These are phyloP conservation scores for Cicer arietinum DNA, from an alignment of 306 rosid species.

Conservation along the genomic window DNA sequence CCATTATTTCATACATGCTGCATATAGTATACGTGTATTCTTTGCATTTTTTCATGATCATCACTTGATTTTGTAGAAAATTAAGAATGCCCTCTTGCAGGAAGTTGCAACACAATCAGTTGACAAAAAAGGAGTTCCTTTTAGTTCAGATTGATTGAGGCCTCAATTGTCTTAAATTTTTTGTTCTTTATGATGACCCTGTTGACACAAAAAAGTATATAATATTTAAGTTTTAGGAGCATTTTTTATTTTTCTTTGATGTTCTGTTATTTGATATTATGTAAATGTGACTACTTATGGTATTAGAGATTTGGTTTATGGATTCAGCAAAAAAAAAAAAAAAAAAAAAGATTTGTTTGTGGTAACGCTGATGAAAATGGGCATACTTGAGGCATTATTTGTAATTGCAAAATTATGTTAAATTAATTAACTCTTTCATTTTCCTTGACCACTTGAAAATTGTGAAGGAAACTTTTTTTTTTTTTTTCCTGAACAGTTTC, in stretches of 20 bases:
- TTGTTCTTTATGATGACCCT: constrained; percentile 13
- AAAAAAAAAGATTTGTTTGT: background rate
- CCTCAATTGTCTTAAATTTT: constrained; percentile 15
- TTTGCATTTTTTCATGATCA: constrained; percentile 27
- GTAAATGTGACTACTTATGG: constrained; percentile 9
- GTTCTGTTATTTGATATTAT: constrained; percentile 20
- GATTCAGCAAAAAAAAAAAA: background rate
- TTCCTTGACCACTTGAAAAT: constrained; percentile 15
- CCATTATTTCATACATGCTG: constrained; percentile 11
- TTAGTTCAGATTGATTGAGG: constrained; percentile 39
- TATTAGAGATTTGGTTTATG: constrained; percentile 7
- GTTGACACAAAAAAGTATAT: background rate
- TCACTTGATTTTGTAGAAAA: constrained; percentile 28
- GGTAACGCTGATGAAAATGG: constrained; percentile 6
- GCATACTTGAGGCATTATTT: constrained; percentile 18
- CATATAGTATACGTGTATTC: constrained; percentile 20
- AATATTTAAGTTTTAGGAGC: constrained; percentile 22
- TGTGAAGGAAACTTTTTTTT: background rate
- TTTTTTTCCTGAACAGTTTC: constrained; percentile 17
- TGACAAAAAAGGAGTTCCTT: background rate
- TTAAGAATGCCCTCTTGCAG: constrained; percentile 19
- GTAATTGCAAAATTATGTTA: constrained; percentile 9
- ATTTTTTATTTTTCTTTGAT: constrained; percentile 4
- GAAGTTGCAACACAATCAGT: constrained; percentile 12
- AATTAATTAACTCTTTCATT: constrained; percentile 2